Percentiles rank a stretch among this genome's conserved stretches.
Evolutionary conservation across 225 moss, liverwort and hornwort genomes (phyloP).

Genomic region (Bryoerythrophyllum caledonicum): DNA sequence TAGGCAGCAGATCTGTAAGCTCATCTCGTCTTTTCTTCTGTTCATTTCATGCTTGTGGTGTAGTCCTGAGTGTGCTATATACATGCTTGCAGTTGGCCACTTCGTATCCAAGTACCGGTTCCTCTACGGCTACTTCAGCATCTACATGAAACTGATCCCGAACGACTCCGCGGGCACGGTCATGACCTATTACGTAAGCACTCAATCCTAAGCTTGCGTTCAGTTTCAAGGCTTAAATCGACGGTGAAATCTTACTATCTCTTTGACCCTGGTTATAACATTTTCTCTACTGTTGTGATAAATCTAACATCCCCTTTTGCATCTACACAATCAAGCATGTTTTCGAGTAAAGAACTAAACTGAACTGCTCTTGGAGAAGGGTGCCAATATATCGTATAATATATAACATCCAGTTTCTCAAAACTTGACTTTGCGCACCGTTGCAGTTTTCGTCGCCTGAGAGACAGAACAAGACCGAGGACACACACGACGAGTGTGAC

Average conservation of each 20-base stretch:
- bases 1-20: background rate
- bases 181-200: conserved; percentile 11
- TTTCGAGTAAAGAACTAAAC: too few species aligned
- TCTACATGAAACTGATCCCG: conserved; percentile 11
- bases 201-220: too few species aligned
- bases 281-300: too few species aligned
- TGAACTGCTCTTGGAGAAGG: too few species aligned
- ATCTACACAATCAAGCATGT: too few species aligned
- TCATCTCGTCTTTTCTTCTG: background rate
- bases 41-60: background rate
- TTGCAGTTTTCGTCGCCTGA: conserved; percentile 6
- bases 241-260: too few species aligned
- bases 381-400: too few species aligned
- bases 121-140: conserved; percentile 16
- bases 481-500: conserved; percentile 10
- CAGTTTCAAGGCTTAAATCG: too few species aligned
- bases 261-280: too few species aligned
- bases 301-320: too few species aligned
- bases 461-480: background rate
- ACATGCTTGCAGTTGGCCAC: conserved; percentile 1
- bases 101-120: conserved; percentile 14
- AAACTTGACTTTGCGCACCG: too few species aligned
- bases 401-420: too few species aligned
- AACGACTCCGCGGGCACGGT: background rate
- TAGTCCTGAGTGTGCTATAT: background rate